These are phyloP conservation scores for Orbilia javanica DNA, from an alignment of 2,329 filamentous ascomycete species.

Conservation along the genomic window DNA sequence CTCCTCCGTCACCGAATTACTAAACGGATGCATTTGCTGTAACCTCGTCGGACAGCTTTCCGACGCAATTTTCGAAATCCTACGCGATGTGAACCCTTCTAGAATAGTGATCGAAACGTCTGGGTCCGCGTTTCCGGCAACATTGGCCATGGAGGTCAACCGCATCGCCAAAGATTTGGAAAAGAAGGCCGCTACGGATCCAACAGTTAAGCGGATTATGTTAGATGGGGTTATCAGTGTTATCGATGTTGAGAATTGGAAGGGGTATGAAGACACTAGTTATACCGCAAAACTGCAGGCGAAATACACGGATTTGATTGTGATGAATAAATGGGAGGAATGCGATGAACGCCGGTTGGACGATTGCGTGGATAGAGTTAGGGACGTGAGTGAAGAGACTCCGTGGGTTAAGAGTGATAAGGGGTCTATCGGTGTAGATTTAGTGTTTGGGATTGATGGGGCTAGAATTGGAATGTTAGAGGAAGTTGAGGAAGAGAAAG, in stretches of 20 bases:
- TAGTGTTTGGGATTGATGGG: slow-evolving; percentile 89
- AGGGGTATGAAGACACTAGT: slow-evolving; percentile 89
- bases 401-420: slow-evolving; percentile 87
- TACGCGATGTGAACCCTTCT: slow-evolving; percentile 75
- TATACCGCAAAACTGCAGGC: slow-evolving; percentile 91
- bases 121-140: slow-evolving; percentile 88
- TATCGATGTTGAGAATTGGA: slow-evolving; percentile 95
- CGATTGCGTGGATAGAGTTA: slow-evolving; percentile 74
- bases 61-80: slow-evolving; percentile 78
- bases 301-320: slow-evolving; percentile 86
- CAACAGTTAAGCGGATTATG: slow-evolving; percentile 71
- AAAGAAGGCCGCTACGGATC: slow-evolving; percentile 59
- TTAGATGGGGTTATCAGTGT: slow-evolving; percentile 91
- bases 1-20: slow-evolving; percentile 88
- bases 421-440: slow-evolving; percentile 80
- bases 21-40: slow-evolving; percentile 95
- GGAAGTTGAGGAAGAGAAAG: slow-evolving; percentile 66
- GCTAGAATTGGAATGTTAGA: slow-evolving; percentile 71
- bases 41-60: slow-evolving; percentile 93
- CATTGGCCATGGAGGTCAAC: slow-evolving; percentile 90
- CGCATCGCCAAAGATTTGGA: slow-evolving; percentile 77
- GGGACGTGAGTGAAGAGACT: slow-evolving; percentile 76
- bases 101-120: slow-evolving; percentile 94
- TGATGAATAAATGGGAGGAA: slow-evolving; percentile 92
- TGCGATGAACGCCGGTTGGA: slow-evolving; percentile 78